Evolutionary conservation across 2,329 filamentous ascomycete species (phyloP), one percentile per base, ranked within the genome.

Genomic region (Aspergillus novoparasiticus): DNA sequence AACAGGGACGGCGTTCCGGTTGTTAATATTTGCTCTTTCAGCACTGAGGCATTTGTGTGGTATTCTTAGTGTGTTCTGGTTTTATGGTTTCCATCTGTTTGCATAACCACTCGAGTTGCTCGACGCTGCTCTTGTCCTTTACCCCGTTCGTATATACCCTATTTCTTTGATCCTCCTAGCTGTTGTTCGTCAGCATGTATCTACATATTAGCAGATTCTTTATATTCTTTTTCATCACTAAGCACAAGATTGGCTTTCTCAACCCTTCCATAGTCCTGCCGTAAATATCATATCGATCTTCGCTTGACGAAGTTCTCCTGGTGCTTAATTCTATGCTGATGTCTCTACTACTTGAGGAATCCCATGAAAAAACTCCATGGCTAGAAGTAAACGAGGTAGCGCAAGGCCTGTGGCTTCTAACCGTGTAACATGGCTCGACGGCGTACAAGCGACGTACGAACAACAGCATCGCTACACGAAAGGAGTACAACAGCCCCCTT

Each of bases 1-100:
- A 41, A 45, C 61, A 61, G 62, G 58, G 58, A 66, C 57, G 65
- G 64, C 62, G 64, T 66, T 68, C 56, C 57, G 64, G 58, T 60
- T 62, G 21, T 55, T 65, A 58, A 41, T 51, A 45, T 57, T 57
- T 57, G 43, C 45, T 43, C 36, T 46, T 61, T 32, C 26, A 51
- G 50, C 51, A 59, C 48, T 21, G 61, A 57, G 45, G 41, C 61
- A 60, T 56, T 32, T 54, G 34, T 51, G 50, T 54, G 26, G 14
- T 54, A 30, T 39, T 54, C 34, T 39, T 54, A 36, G 16, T 39
- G 23, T 59, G 36, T n/a, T 32, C 30, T 50, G 28, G 43, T 21
- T 39, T 9, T 46, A 32, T 60, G 32, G 46, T 34, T 16, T 57
- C 53, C 45, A 43, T 34, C 46, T 61, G 41, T 45, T 55, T 61